Conservation (phyloP, 345 rosid species). For the Citrus maxima region DNA sequence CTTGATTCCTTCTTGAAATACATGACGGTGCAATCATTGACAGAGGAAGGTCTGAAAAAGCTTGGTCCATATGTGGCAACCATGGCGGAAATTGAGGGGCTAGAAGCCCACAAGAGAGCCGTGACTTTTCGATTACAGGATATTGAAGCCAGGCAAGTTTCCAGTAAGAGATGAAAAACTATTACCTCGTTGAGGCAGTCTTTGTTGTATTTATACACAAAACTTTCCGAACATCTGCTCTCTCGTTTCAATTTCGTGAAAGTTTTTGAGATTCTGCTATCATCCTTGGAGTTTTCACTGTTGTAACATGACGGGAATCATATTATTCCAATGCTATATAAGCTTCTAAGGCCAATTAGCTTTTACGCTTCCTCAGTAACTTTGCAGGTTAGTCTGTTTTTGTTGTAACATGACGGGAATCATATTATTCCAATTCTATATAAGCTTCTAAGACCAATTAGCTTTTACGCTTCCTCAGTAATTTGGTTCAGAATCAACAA, state of each 20-base stretch:
- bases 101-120: constrained; percentile 91
- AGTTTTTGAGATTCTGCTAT: neutral
- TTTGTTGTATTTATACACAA: neutral
- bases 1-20: constrained; percentile 84
- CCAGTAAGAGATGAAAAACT: constrained; percentile 27
- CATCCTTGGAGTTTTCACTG: neutral
- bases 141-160: constrained; percentile 58
- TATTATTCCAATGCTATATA: neutral
- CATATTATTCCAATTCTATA: neutral
- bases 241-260: neutral
- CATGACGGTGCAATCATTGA: constrained; percentile 81
- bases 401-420: neutral
- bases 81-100: constrained; percentile 87
- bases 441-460: neutral
- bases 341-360: neutral
- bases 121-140: constrained; percentile 81
- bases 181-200: neutral
- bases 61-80: constrained; percentile 83
- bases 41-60: constrained; percentile 77
- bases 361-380: neutral
- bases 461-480: no score
- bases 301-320: neutral
- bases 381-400: no score
- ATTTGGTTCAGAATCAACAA: neutral
- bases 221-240: neutral